Percentiles rank a stretch among this genome's conserved stretches.
Evolutionary conservation across 257 asterid species (phyloP).

Genomic region (Solanum acaule): DNA sequence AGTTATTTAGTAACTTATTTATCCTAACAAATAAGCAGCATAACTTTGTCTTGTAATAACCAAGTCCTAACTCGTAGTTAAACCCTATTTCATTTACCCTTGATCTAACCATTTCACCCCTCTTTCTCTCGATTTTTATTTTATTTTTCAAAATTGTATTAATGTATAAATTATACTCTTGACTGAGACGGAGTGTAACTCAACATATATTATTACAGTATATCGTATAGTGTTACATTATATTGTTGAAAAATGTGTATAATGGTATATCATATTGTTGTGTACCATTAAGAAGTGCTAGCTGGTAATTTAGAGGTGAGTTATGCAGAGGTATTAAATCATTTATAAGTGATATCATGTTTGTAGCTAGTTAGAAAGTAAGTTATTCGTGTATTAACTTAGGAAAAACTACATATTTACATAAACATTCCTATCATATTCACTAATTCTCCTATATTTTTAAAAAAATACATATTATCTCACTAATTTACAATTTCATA

Average conservation of each 20-base stretch:
- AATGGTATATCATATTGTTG: neutral
- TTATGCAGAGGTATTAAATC: neutral
- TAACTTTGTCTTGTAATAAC: neutral
- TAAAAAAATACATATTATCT: too few species aligned
- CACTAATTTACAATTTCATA: too few species aligned
- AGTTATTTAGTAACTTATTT: too few species aligned
- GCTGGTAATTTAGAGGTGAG: neutral
- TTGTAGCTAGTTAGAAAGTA: neutral
- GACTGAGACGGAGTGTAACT: neutral
- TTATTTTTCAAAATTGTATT: too few species aligned
- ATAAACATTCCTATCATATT: neutral
- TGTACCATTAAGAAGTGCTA: neutral
- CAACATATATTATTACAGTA: neutral
- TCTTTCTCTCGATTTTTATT: too few species aligned
- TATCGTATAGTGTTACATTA: too few species aligned
- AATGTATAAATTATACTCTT: neutral
- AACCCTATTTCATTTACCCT: neutral
- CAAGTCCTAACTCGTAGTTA: neutral
- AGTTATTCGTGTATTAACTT: neutral
- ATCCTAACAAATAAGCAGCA: neutral
- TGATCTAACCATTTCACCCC: neutral
- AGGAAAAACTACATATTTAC: neutral
- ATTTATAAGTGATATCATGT: neutral
- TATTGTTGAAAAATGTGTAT: neutral
- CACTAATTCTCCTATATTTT: neutral